A percentile compares a stretch with the other conserved stretches of the same genome.
phyloP scores from a whole-genome alignment of 2,329 filamentous ascomycete species.

The Tolypocladium tundrense region DNA sequence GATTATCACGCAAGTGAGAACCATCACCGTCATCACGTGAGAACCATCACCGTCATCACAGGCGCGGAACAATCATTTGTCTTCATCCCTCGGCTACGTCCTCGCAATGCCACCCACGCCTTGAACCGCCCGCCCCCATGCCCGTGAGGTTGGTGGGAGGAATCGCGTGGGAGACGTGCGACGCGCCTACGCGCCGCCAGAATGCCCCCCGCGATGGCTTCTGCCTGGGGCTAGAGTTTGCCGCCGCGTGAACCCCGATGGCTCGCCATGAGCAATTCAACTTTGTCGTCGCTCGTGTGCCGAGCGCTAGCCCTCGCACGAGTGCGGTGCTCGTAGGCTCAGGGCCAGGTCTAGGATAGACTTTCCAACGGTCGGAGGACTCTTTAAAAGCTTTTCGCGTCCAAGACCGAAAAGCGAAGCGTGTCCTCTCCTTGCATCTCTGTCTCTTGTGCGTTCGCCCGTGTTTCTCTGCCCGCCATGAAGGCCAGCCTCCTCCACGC shows the following conservation, averaged over 20 bases:
- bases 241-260: neutral
- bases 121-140: too few relatives aligned
- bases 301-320: too few relatives aligned
- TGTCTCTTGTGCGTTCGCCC: too few relatives aligned
- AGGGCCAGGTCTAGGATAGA: too few relatives aligned
- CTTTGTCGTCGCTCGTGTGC: neutral
- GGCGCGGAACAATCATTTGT: too few relatives aligned
- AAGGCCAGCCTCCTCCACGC: neutral
- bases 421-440: neutral
- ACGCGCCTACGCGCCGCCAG: neutral
- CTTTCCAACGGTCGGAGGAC: too few relatives aligned
- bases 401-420: neutral
- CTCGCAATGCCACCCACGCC: too few relatives aligned
- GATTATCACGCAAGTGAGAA: neutral
- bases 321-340: too few relatives aligned
- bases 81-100: too few relatives aligned
- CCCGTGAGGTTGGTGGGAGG: neutral
- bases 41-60: too few relatives aligned
- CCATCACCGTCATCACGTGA: too few relatives aligned
- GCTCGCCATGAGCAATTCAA: neutral
- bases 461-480: neutral
- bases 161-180: too few relatives aligned
- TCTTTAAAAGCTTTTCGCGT: neutral
- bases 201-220: neutral
- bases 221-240: neutral